phyloP scores from a whole-genome alignment of 345 rosid genomes.

The Eucalyptus regnans region DNA sequence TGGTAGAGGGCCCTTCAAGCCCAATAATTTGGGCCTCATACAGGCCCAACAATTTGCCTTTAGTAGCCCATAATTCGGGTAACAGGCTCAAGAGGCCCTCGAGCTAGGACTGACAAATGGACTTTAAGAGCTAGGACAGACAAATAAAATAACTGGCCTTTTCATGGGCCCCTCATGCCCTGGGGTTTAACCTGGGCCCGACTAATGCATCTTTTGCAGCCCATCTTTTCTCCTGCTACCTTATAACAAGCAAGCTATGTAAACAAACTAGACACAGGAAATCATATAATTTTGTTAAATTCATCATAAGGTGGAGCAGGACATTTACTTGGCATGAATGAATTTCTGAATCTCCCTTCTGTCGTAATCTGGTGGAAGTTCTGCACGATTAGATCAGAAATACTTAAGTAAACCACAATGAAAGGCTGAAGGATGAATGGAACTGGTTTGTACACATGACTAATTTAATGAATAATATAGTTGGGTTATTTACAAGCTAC shows the following conservation, averaged over 20 bases:
- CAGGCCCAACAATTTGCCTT: no score
- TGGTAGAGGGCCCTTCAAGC: no score
- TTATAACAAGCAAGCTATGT: neutral
- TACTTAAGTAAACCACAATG: neutral
- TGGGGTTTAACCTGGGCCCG: no score
- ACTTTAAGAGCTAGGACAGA: no score
- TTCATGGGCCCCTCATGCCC: no score
- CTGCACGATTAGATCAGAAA: neutral
- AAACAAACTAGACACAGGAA: neutral
- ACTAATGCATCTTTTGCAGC: neutral
- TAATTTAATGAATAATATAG: neutral
- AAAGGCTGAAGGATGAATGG: neutral
- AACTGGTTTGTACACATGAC: neutral
- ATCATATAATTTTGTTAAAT: neutral
- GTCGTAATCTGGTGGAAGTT: conserved; percentile 24
- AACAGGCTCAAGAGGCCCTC: no score
- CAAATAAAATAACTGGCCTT: no score
- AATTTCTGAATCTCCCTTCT: conserved; percentile 30
- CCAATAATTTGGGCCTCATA: no score
- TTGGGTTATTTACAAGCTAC: neutral
- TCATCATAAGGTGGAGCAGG: neutral
- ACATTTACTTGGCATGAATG: conserved; percentile 29
- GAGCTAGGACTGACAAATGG: no score
- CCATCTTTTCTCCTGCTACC: conserved; percentile 44
- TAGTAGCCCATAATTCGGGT: no score